These are phyloP conservation scores for Solanum sejunctum DNA, from an alignment of 257 asterid genomes.

Conservation along the genomic window DNA sequence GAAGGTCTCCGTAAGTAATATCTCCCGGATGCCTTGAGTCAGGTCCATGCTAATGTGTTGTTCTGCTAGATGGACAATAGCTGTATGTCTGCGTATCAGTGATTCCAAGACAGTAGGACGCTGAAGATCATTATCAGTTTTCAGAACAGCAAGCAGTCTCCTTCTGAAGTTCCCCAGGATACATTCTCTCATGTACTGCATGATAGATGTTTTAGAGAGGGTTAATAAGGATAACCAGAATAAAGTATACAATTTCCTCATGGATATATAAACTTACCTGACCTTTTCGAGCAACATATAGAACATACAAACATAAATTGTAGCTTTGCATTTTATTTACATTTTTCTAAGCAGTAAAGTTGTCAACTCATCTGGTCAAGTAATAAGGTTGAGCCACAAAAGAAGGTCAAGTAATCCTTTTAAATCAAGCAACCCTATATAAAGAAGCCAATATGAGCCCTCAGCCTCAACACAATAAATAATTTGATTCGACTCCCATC, in stretches of 20 bases:
- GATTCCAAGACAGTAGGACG: slow-evolving; percentile 85
- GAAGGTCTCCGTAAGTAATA: slow-evolving; percentile 81
- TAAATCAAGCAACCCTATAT: not conserved
- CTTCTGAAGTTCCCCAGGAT: slow-evolving; percentile 88
- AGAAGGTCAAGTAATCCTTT: not conserved
- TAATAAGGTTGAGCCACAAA: not conserved
- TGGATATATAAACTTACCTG: not conserved
- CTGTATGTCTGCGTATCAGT: slow-evolving; percentile 72
- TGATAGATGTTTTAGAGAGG: not conserved
- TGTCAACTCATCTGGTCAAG: not conserved
- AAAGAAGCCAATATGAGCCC: not conserved
- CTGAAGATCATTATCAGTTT: slow-evolving; percentile 93
- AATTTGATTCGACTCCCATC: not conserved
- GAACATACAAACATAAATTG: not conserved
- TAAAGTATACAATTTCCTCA: not conserved
- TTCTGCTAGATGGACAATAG: slow-evolving; percentile 89
- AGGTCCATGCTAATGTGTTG: slow-evolving; percentile 99
- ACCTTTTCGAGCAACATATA: not conserved
- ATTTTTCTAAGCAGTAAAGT: not conserved
- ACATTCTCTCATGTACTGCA: slow-evolving; percentile 99
- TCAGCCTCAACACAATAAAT: not conserved
- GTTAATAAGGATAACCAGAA: not conserved
- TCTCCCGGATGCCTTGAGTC: slow-evolving; percentile 86
- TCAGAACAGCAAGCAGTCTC: slow-evolving; percentile 81
- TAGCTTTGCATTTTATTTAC: not conserved